Evolutionary conservation across 805 yeast genomes (phyloP).

Genomic region (Candida saitoana): DNA sequence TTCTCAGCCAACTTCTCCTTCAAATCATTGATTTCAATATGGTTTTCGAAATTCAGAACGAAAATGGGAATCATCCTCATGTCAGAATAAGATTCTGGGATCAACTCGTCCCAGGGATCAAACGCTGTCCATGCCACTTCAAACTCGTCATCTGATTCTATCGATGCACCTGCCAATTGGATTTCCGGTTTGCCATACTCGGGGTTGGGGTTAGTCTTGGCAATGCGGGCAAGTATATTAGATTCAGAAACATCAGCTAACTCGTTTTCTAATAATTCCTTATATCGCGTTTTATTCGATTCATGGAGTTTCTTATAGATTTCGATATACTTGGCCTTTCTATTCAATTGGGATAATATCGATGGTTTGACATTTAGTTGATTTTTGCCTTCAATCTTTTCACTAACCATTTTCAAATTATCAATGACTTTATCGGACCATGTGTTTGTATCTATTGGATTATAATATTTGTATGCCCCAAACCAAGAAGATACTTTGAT

Average conservation of each 20-base stretch:
- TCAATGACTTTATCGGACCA: conserved; percentile 27
- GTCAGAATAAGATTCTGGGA: conserved; percentile 35
- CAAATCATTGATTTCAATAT: conserved; percentile 3
- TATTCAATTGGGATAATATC: conserved; percentile 8
- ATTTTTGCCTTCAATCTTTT: conserved; percentile 9
- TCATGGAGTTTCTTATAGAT: conserved; percentile 24
- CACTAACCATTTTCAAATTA: conserved; percentile 14
- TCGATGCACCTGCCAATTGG: conserved; percentile 30
- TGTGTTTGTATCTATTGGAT: conserved; percentile 45
- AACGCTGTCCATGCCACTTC: conserved; percentile 41
- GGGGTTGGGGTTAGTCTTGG: conserved; percentile 29
- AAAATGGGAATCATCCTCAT: conserved; percentile 33
- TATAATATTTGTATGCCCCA: conserved; percentile 55
- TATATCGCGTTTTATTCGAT: conserved; percentile 18
- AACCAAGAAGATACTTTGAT: conserved; percentile 56
- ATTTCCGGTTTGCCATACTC: conserved; percentile 34
- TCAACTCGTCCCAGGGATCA: conserved; percentile 45
- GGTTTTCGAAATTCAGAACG: neutral
- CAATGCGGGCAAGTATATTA: conserved; percentile 35
- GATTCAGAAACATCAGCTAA: conserved; percentile 30
- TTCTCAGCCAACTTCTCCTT: neutral
- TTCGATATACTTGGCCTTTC: conserved; percentile 25
- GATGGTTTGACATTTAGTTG: neutral
- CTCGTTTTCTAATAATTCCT: conserved; percentile 20
- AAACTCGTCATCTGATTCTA: conserved; percentile 40